Evolutionary conservation across 176 grass and related monocot species (phyloP), one percentile per base, ranked within the genome.

Genomic region (Phoenix dactylifera): DNA sequence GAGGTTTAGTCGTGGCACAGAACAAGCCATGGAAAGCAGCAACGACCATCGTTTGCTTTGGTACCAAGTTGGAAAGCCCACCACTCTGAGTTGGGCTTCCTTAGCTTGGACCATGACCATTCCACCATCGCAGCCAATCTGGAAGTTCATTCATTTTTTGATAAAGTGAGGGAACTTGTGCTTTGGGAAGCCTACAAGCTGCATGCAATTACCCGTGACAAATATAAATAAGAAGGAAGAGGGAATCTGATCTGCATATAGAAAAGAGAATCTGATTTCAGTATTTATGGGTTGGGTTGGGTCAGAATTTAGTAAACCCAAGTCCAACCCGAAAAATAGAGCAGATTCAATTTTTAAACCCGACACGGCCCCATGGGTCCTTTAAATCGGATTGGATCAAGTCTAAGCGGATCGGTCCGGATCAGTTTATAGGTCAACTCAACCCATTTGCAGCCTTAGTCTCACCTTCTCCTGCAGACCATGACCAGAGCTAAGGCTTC

Each of bases 61-160:
- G n/a, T n/a, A n/a, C n/a, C n/a, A n/a, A 83, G 68, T 70, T 79
- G 76, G 83, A 83, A 63, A 79, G 80, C 63, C 63, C 76, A 65
- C 69, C 28, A 17, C 4, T 25, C 16, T 52, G 51, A 48, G 24
- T 51, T 76, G 66, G 62, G 57, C 51, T 80, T 70, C 60, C 58
- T 74, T 77, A 52, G 52, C 76, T 80, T 62, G 75, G 59, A 83
- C 72, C 58, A 60, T 72, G 71, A 62, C 72, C 80, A 76, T 30
- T 58, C 66, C 79, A 68, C 53, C 70, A 66, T 54, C 18, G 16
- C n/a, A n/a, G 16, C 18, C 2, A 12, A 20, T 4, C 16, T n/a
- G n/a, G 18, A 54, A 54, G 52, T 0, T 54, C 3, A 16, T 1
- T 20, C 5, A 54, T n/a, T 5, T 6, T 54, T 54, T 54, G 52